phyloP scores from a whole-genome alignment of 2,329 filamentous ascomycete genomes.

The Venturiaceae sp. region DNA sequence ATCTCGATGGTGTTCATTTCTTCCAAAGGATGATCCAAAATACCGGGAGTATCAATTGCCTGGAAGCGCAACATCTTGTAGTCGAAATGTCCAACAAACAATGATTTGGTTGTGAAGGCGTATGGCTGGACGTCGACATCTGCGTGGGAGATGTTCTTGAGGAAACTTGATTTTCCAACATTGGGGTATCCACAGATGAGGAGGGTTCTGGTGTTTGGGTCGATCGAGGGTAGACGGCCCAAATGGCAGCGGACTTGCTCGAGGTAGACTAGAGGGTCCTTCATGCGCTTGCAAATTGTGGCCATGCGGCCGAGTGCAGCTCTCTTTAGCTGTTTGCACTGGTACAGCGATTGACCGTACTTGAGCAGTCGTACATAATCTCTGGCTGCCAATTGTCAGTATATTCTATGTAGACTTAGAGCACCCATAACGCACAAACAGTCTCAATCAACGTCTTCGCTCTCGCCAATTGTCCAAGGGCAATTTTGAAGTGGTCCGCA shows the following conservation, averaged over 20 bases:
- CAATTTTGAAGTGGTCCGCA: conserved; percentile 86
- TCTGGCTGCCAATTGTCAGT: conserved; percentile 42
- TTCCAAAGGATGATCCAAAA: conserved; percentile 91
- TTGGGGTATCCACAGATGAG: conserved; percentile 98
- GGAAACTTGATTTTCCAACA: conserved; percentile 92
- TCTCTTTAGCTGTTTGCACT: conserved; percentile 98
- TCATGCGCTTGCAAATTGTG: conserved; percentile 87
- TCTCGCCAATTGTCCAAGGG: conserved; percentile 89
- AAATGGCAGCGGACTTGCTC: conserved; percentile 96
- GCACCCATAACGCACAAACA: conserved; percentile 36
- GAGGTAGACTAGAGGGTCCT: conserved; percentile 89
- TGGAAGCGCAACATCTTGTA: conserved; percentile 86
- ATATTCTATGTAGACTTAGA: not conserved
- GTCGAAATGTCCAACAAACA: conserved; percentile 97
- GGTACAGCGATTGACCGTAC: conserved; percentile 93
- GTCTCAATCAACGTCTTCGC: conserved; percentile 96
- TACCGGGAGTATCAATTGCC: conserved; percentile 97
- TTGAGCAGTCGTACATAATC: conserved; percentile 95
- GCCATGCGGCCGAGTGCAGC: conserved; percentile 97
- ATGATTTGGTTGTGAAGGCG: conserved; percentile 94
- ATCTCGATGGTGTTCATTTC: conserved; percentile 99
- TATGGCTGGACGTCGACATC: conserved; percentile 98
- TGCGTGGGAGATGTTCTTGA: conserved; percentile 83
- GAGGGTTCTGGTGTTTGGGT: conserved; percentile 91
- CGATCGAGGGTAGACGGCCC: conserved; percentile 94